These are phyloP conservation scores for Malus hybrid DNA, from an alignment of 331 rosid genomes.

Conservation along the genomic window DNA sequence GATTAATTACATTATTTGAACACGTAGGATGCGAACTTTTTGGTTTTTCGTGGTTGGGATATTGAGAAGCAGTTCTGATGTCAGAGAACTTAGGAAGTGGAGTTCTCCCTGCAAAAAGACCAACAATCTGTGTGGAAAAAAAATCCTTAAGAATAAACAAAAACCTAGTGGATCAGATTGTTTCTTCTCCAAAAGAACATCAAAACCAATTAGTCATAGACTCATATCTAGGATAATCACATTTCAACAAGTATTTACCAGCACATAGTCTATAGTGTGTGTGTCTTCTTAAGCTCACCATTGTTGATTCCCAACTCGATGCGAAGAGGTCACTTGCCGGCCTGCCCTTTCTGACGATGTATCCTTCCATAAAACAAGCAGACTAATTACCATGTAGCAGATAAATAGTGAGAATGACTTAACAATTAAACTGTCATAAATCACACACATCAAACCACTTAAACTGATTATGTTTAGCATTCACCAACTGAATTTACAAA, in stretches of 20 bases:
- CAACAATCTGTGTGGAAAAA: conserved; percentile 6
- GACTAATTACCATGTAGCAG: conserved; percentile 8
- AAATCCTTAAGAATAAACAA: not conserved
- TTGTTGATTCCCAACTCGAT: conserved; percentile 20
- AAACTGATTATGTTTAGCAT: not conserved
- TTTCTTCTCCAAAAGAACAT: not conserved
- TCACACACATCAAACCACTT: not conserved
- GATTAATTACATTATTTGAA: conserved; percentile 30
- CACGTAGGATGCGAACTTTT: conserved; percentile 31
- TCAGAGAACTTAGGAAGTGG: conserved; percentile 45
- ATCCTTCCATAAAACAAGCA: not conserved
- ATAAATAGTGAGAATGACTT: not conserved
- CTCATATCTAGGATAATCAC: not conserved
- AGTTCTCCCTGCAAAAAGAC: conserved; percentile 47
- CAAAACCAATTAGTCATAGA: not conserved
- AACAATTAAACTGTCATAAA: not conserved
- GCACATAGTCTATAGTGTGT: conserved; percentile 74
- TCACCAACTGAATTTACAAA: not conserved
- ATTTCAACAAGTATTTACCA: conserved; percentile 35
- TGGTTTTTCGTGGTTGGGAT: conserved; percentile 21
- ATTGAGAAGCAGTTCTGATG: conserved; percentile 26
- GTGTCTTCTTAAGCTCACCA: conserved; percentile 97
- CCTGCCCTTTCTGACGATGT: conserved; percentile 5
- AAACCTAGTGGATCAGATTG: conserved; percentile 3
- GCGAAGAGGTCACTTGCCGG: conserved; percentile 2